Conservation (phyloP, 805 yeast genomes). For the Wickerhamomyces canadensis region DNA sequence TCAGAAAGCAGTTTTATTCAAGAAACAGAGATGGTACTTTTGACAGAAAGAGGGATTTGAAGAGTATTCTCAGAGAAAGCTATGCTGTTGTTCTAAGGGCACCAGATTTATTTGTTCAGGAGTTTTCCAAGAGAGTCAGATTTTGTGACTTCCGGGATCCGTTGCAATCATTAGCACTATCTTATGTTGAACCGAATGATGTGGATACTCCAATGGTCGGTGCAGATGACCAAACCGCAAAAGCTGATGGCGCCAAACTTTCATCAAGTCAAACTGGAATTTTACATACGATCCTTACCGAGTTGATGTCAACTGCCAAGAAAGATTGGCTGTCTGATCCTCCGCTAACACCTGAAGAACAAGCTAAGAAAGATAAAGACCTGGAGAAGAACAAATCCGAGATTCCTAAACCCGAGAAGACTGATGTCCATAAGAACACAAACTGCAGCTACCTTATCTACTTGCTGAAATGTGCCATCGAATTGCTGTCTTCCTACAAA, state of each 20-base stretch:
- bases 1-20: slow-evolving; percentile 37
- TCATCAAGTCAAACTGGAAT: slow-evolving; percentile 44
- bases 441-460: slow-evolving; percentile 64
- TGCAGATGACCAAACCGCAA: slow-evolving; percentile 12
- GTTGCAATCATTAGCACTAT: slow-evolving; percentile 21
- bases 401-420: slow-evolving; percentile 19
- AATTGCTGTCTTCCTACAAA: slow-evolving; percentile 71
- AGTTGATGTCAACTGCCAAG: slow-evolving; percentile 49
- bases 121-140: slow-evolving; percentile 35
- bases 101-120: slow-evolving; percentile 43
- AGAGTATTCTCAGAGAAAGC: slow-evolving; percentile 43
- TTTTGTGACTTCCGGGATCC: slow-evolving; percentile 41
- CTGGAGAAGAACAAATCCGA: slow-evolving; percentile 23
- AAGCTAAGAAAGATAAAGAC: slow-evolving; percentile 24
- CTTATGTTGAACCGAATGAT: slow-evolving; percentile 13
- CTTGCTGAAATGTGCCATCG: slow-evolving; percentile 61
- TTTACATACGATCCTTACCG: slow-evolving; percentile 55
- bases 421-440: slow-evolving; percentile 41
- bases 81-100: slow-evolving; percentile 40
- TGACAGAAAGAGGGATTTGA: slow-evolving; percentile 38
- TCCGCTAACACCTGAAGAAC: slow-evolving; percentile 16
- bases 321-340: slow-evolving; percentile 38
- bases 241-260: slow-evolving; percentile 9
- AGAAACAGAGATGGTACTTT: slow-evolving; percentile 24
- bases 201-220: slow-evolving; percentile 20